phyloP scores from a whole-genome alignment of 139 green algal genomes.

The Yamagishiella unicocca region DNA sequence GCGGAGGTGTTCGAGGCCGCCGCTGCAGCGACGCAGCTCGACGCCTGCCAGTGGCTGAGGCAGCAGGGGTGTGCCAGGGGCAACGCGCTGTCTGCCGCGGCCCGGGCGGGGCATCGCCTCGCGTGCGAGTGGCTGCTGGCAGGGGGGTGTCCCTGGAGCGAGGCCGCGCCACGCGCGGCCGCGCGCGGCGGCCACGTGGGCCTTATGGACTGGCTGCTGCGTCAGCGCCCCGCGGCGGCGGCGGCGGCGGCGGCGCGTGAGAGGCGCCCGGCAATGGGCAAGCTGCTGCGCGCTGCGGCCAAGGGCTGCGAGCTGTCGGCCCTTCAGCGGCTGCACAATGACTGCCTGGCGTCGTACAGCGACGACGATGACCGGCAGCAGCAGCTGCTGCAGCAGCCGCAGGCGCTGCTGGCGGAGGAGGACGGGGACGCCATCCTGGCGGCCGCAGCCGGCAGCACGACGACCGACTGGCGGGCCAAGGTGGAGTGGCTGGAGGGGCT shows the following conservation, averaged over 20 bases:
- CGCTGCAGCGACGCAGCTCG: neutral
- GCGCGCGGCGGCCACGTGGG: neutral
- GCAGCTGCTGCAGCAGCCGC: neutral
- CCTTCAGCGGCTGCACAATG: neutral
- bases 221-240: neutral
- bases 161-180: neutral
- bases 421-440: neutral
- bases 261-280: neutral
- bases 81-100: neutral
- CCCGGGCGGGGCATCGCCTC: neutral
- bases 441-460: neutral
- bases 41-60: neutral
- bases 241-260: neutral
- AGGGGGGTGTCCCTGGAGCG: neutral
- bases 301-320: neutral
- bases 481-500: neutral
- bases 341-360: too few relatives aligned
- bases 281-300: neutral
- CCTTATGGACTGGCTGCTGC: neutral
- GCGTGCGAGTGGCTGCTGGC: neutral
- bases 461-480: constrained; percentile 1
- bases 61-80: neutral
- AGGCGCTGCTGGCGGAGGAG: neutral
- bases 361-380: neutral
- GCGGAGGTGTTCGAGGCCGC: neutral